Evolutionary conservation across 441 rosid genomes (phyloP).

Genomic region (Erodium moschatum): DNA sequence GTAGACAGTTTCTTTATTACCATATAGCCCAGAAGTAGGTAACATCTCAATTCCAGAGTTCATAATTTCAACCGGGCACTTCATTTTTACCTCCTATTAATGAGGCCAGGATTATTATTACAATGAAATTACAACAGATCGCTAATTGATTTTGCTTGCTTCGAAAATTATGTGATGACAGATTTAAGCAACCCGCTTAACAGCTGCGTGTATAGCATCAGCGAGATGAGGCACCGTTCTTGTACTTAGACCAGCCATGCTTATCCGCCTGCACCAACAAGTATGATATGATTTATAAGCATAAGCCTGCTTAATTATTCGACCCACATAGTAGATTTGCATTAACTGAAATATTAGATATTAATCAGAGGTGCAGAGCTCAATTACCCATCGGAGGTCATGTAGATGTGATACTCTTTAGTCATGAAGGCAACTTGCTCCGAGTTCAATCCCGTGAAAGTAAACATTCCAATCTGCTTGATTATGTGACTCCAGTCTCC

Average conservation of each 20-base stretch:
- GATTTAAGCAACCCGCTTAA: slow-evolving; percentile 28
- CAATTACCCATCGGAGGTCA: slow-evolving; percentile 87
- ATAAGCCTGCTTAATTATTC: too few species aligned
- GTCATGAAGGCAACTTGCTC: slow-evolving; percentile 74
- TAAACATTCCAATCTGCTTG: slow-evolving; percentile 92
- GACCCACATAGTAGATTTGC: too few species aligned
- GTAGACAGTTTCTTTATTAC: too few species aligned
- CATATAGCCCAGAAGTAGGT: too few species aligned
- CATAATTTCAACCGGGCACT: too few species aligned
- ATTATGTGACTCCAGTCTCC: slow-evolving; percentile 95
- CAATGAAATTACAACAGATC: too few species aligned
- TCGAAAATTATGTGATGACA: neutral
- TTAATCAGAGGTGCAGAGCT: neutral
- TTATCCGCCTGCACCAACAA: slow-evolving; percentile 68
- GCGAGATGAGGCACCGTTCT: slow-evolving; percentile 79
- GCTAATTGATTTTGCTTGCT: too few species aligned
- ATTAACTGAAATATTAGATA: too few species aligned
- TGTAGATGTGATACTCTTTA: slow-evolving; percentile 75
- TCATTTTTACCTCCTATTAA: too few species aligned
- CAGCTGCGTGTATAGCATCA: slow-evolving; percentile 71
- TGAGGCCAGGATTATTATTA: neutral
- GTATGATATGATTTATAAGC: too few species aligned
- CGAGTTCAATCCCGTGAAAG: slow-evolving; percentile 76
- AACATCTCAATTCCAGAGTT: too few species aligned
- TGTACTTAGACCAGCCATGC: slow-evolving; percentile 92